These are phyloP conservation scores for Colletotrichum chrysophilum DNA, from an alignment of 2,329 filamentous ascomycete genomes.

Conservation along the genomic window DNA sequence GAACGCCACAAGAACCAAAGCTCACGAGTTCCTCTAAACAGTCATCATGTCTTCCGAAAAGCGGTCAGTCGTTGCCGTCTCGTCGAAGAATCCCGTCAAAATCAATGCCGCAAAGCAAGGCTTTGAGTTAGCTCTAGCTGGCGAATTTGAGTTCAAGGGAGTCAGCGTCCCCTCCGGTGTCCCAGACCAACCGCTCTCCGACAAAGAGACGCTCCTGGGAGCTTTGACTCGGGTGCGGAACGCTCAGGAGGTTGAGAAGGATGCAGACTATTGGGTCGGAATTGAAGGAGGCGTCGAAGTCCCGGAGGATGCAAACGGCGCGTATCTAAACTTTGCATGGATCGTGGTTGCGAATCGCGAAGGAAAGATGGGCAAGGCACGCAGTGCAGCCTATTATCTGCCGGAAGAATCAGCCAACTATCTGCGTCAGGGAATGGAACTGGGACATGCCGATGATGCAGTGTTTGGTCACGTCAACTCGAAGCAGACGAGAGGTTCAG, in stretches of 20 bases:
- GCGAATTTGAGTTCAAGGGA: conserved; percentile 28
- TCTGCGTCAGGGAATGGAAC: conserved; percentile 40
- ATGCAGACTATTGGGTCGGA: conserved; percentile 45
- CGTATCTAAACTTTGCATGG: conserved; percentile 45
- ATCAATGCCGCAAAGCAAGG: conserved; percentile 39
- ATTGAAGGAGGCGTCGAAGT: conserved; percentile 45
- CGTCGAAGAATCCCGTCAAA: conserved; percentile 46
- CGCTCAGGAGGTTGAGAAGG: conserved; percentile 31
- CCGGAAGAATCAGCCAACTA: conserved; percentile 39
- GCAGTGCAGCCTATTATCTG: conserved; percentile 42
- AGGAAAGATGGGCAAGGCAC: conserved; percentile 37
- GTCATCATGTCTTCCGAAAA: background rate
- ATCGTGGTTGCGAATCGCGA: conserved; percentile 35
- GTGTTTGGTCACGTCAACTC: conserved; percentile 41
- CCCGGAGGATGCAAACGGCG: conserved; percentile 17
- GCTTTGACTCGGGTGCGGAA: conserved; percentile 41
- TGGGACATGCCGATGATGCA: conserved; percentile 43
- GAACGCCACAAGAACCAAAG: background rate
- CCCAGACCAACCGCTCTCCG: conserved; percentile 43
- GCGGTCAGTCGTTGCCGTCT: conserved; percentile 31
- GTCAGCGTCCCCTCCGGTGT: conserved; percentile 42
- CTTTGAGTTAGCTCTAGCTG: conserved; percentile 27
- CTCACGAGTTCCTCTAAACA: background rate
- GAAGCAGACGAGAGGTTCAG: conserved; percentile 42
- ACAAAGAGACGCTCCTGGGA: conserved; percentile 41